Base-by-base conservation (phyloP, 2,329 filamentous ascomycete species). In the Sporothrix schenckii region DNA sequence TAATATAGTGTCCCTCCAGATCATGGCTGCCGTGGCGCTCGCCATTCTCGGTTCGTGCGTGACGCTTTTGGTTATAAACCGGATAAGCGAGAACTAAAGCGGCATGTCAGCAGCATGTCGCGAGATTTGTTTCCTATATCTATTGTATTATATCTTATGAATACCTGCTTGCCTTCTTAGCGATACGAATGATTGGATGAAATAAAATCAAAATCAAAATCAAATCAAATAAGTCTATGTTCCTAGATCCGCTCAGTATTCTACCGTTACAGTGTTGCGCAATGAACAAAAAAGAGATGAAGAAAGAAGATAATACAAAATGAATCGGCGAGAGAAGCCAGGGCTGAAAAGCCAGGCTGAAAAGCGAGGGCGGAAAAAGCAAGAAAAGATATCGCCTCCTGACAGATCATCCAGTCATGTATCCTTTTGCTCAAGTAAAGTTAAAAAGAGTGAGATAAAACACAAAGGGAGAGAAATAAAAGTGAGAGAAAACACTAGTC, bases 31-130 rank as follows among this genome's bases (percentile, higher is more conserved):
- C 4, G 84, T 92, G 39, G 86, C 89, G 3, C 76, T 85, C 10
- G 84, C 83, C 49, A 92, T 92, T 72, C 82, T 92, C 39, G 88
- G 84, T 9, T 87, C 89, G 10, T 91, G 89, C 75, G 78, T 91
- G 0, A 80, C 91, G 13, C 82, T 92, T 3, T 77, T 92, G 4
- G 81, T 87, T 47, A 78, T 86, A 65, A 81, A 84, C 65, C 83
- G 81, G 72, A 56, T 80, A 14, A 75, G 76, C 65, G 76, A 77
- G 54, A 67, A 58, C 7, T n/a, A 68, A 27, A 39, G 39, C 2
- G 56, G 54, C 63, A 7, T 5, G 34, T 27, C 21, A 2, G 16
- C 21, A 10, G 9, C 10, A 30, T 21, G 5, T 16, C 11, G 27
- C 9, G 10, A 9, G 11, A 3, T n/a, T 66, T 16, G 14, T 21